phyloP scores from a whole-genome alignment of 805 yeast genomes.

The Zygosaccharomyces kombuchaensis region DNA sequence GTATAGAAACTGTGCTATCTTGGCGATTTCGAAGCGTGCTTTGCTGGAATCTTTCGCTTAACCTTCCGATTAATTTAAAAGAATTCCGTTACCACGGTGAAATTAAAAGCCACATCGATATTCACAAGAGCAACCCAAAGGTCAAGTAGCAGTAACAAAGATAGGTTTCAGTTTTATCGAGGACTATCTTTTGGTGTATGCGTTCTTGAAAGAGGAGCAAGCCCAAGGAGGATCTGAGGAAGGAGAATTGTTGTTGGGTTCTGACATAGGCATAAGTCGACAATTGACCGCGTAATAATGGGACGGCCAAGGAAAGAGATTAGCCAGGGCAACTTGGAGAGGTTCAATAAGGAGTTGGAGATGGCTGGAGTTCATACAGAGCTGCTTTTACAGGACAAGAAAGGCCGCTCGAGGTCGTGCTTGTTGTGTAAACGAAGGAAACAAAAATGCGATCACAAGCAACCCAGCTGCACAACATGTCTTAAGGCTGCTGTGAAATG shows the following conservation, averaged over 20 bases:
- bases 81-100: neutral
- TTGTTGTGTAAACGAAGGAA: conserved; percentile 53
- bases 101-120: neutral
- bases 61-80: neutral
- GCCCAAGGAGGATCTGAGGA: neutral
- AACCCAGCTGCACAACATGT: conserved; percentile 64
- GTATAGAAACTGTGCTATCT: neutral
- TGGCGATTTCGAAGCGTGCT: neutral
- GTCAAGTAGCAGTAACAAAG: neutral
- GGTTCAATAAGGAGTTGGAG: conserved; percentile 34
- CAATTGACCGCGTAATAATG: conserved; percentile 16
- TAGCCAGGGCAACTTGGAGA: conserved; percentile 34
- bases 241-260: neutral
- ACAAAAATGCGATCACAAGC: conserved; percentile 61
- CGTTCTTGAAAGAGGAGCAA: neutral
- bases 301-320: conserved; percentile 36
- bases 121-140: neutral
- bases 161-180: neutral
- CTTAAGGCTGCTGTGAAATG: conserved; percentile 58
- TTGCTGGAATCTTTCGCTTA: neutral
- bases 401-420: conserved; percentile 55
- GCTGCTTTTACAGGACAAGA: conserved; percentile 39
- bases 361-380: conserved; percentile 33
- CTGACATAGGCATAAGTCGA: neutral
- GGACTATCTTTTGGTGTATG: neutral